Base-by-base conservation (phyloP, 768 basidiomycete species). In the Auricularia sp. region DNA sequence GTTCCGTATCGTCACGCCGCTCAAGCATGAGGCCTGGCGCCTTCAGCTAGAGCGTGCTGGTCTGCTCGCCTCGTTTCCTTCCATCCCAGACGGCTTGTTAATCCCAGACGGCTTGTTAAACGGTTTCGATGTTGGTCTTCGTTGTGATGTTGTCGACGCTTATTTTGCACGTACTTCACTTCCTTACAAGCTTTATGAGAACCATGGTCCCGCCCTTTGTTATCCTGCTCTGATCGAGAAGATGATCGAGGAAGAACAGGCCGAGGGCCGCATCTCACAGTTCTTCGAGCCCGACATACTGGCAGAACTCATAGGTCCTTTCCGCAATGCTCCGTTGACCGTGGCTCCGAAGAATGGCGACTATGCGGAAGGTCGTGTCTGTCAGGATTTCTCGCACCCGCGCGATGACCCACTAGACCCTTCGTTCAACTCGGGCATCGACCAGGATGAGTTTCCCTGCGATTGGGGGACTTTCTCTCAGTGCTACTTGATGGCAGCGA, bases 391-490 rank as follows among this genome's bases (percentile, higher is more conserved):
- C 2, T 79, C 77, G 0, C 77, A 64, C 62, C 76, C 75, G 0
- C 42, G 70, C 1, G 62, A 51, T 63, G 42, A 75, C 51, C 70
- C 65, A 71, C 39, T 7, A n/a, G 3, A 6, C 61, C 62, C 64
- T 0, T 79, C 75, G 0, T 64, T 79, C 7, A 79, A 79, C 63
- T 62, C 72, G 1, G 62, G 65, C 13, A 74, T 78, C 14, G 58
- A 76, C 58, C 66, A 69, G 0, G 68, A 75, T 51, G 54, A 73
- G 18, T 79, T 77, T 59, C 73, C 70, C 18, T 73, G 72, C 0
- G 71, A 63, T 0, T 81, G 80, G 79, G 77, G 78, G 0, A 75
- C 78, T 1, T 80, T 81, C 4, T 64, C 67, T 0, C 66, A 71
- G 3, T 70, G 70, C 24, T 70, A 61, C n/a, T 58, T 70, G 1